Percentiles rank a stretch among this genome's conserved stretches.
phyloP scores from a whole-genome alignment of 108 stramenopile species.

The Aurantiochytrium sp. region DNA sequence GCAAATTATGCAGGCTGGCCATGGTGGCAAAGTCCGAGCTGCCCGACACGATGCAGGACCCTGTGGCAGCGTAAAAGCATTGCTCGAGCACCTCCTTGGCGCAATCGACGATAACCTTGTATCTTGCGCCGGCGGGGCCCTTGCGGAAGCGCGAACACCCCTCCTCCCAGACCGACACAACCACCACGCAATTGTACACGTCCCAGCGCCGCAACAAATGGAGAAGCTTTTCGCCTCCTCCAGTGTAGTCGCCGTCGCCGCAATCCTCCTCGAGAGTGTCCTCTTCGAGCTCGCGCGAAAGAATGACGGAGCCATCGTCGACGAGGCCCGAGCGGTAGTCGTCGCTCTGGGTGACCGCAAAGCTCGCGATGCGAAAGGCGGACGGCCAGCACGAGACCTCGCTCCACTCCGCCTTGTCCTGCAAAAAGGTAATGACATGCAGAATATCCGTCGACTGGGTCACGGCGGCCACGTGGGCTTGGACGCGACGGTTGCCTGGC shows the following conservation, averaged over 20 bases:
- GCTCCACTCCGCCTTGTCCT: background rate
- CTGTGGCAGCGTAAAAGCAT: background rate
- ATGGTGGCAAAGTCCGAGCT: background rate
- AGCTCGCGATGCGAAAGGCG: background rate
- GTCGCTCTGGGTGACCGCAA: background rate
- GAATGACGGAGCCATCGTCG: no score
- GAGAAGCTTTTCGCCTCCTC: background rate
- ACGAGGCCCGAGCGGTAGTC: background rate
- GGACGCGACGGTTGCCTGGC: background rate
- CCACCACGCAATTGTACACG: background rate
- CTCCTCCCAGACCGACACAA: background rate
- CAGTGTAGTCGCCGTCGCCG: background rate
- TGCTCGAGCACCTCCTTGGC: constrained; percentile 1
- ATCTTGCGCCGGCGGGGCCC: background rate
- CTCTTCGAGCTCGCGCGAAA: background rate
- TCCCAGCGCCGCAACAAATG: constrained; percentile 14
- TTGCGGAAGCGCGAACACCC: background rate
- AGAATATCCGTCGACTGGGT: background rate
- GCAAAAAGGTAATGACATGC: background rate
- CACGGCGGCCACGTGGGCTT: background rate
- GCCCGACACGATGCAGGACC: background rate
- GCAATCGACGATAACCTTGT: background rate
- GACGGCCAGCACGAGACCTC: constrained; percentile 25
- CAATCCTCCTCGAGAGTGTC: background rate
- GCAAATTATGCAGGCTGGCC: background rate